phyloP scores from a whole-genome alignment of 164 flowering plant species.

The Berberis vulgaris region DNA sequence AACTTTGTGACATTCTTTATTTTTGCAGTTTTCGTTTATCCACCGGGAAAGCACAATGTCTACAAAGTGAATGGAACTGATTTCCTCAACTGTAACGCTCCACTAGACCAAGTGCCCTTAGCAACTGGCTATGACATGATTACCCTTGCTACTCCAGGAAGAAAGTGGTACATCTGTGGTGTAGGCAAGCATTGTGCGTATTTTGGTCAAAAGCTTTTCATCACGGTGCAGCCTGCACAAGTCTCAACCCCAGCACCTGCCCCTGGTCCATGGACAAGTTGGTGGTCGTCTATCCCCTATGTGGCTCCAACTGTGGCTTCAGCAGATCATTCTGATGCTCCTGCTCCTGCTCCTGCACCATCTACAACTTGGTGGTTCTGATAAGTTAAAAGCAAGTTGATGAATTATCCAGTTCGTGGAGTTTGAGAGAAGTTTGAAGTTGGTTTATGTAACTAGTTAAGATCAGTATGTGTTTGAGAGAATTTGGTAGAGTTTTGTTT shows the following conservation, averaged over 20 bases:
- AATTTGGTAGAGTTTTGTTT: no score
- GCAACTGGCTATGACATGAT: conserved; percentile 25
- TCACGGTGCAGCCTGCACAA: conserved; percentile 13
- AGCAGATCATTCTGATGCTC: no score
- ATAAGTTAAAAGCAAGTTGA: no score
- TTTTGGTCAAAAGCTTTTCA: conserved; percentile 17
- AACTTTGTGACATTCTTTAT: no score
- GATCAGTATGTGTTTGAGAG: no score
- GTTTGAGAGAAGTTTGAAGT: no score
- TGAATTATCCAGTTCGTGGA: no score
- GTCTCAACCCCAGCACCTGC: not conserved
- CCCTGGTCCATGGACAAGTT: not conserved
- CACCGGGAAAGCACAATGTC: conserved; percentile 26
- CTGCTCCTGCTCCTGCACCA: no score
- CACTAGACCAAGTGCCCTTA: conserved; percentile 8
- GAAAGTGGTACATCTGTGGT: conserved; percentile 40
- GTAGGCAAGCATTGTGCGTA: conserved; percentile 20
- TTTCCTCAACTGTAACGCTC: conserved; percentile 19
- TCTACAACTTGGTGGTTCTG: no score
- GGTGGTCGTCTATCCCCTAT: no score
- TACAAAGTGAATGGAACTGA: conserved; percentile 22
- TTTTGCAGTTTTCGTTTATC: conserved; percentile 27
- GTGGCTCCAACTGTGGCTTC: no score
- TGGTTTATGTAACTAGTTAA: no score
- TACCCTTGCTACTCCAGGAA: conserved; percentile 22